Base-by-base conservation (phyloP, 495 filamentous ascomycete genomes). In the Astrothelium subdiscretum region DNA sequence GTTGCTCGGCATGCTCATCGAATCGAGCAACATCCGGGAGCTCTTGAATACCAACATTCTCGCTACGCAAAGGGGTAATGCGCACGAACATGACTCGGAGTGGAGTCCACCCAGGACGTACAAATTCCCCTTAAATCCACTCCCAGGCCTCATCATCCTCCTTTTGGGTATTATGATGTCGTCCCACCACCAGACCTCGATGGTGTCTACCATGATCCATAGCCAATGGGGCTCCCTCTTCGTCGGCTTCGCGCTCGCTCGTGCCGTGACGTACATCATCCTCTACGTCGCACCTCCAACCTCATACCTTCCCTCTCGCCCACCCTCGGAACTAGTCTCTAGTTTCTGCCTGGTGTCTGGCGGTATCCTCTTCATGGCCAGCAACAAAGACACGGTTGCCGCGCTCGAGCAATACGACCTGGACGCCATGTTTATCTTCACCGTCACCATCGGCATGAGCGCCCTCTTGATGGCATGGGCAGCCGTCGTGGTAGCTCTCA, bases 341-440 rank as follows among this genome's bases (percentile, higher is more conserved):
- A 77, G 90, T 0, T 98, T 97, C 72, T 95, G 92, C 48, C 77
- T 98, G 63, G 87, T 94, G 60, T 77, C 87, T 2, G 94, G 94
- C 31, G 94, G 94, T 5, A 75, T 92, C 29, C 85, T 96, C 58
- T 97, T 98, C 74, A 97, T 98, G 90, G 79, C 87, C 61, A 96
- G 91, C 70, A 87, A 85, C 61, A 82, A 81, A 27, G 88, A 90
- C 69, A 89, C 87, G 0, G 80, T 96, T 32, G 72, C 78, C 10
- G 80, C 87, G n/a, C 87, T 97, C 76, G 88, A 95, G 59, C 79
- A 79, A 42, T 84, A 90, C 71, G 75, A 84, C 31, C 74, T 79
- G 72, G 87, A 88, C 66, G 89, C 90, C 61, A 97, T 96, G 92
- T 95, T 96, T 74, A 82, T 89, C 63, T 94, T 96, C 75, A 96